Base-by-base conservation (phyloP, 2,329 filamentous ascomycete species). In the Hypocreales sp. region DNA sequence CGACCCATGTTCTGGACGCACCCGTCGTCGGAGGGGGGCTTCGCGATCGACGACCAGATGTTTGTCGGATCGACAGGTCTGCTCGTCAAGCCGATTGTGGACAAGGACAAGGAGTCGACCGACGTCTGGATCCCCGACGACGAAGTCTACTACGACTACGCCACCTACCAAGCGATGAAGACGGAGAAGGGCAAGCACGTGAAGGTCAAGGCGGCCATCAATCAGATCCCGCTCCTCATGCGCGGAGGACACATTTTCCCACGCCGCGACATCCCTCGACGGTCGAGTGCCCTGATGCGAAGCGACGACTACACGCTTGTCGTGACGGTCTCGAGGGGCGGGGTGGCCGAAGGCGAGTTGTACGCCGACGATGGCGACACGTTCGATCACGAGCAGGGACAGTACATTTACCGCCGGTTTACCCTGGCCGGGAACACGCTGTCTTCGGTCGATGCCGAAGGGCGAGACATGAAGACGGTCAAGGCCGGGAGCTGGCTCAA, bases 221-320 rank as follows among this genome's bases (percentile, higher is more conserved):
- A 93, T 30, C 82, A 77, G 42, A 80, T 93, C 12, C 87, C 90
- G 1, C 56, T 98, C 10, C 63, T 98, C 24, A 90, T 95, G 79
- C 83, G 79, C 39, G 87, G 83, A 25, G 90, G 90, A 2, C 81
- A 95, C 50, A 77, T 98, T 41, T 76, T 95, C 43, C 78, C 86
- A 3, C 80, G 90, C 31, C 82, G 87, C 38, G 90, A 98, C 44
- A 72, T 76, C 15, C 84, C 86, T 4, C 73, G 90, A 30, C 74
- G 87, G 33, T 92, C 83, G 31, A 80, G 73, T 31, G 75, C 79
- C 13, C 63, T 94, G 24, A 95, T 95, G 90, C 79, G 72, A 42
- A 92, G 75, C 52, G 90, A 98, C 49, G 86, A 92, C 22, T 93
- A 93, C 58, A 98, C 90, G 0, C 69, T 98, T 2, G 75, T 98